Base-by-base conservation (phyloP, 345 rosid species). In the Cochlearia excelsa region DNA sequence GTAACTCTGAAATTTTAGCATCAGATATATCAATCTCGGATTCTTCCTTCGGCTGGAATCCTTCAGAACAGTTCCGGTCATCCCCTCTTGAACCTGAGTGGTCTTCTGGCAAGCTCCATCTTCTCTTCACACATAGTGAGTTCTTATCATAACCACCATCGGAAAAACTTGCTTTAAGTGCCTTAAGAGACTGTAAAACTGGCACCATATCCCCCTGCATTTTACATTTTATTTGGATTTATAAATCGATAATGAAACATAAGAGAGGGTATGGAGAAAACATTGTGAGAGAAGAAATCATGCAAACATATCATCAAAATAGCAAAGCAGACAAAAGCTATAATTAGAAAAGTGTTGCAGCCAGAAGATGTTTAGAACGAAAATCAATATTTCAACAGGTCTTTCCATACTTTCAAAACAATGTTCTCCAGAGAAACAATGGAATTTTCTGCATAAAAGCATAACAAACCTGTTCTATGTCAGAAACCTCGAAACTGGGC, bases 381-480 rank as follows among this genome's bases (percentile, higher is more conserved):
- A 23, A 42, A 4, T 46, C 29, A 11, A 16, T 34, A 37, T 37
- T 46, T 1, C 44, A 63, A 33, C n/a, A 38, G 7, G 43, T 26
- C 53, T 57, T 58, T 58, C 6, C 38, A 60, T 34, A 40, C 9
- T 43, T 23, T 7, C 40, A 58, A 66, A 27, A 52, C 58, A 56
- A 10, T 7, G 0, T 23, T 43, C 30, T 43, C 54, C 60, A 34
- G 49, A 38, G 7, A 45, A 38, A 37, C 30, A 5, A 52, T 38
- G 35, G 23, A 16, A 39, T 30, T 46, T 1, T 39, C 57, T 51
- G 38, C 40, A 51, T 44, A 29, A 46, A 55, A 58, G 52, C 9
- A 64, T 37, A 43, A 65, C 75, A 9, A 54, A 92, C 98, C 98
- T 84, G 88, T 71, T 88, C 83, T 54, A 92, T 73, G 64, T 92